Conservation (phyloP, 371 early-diverging fungal genomes). For the Scutellospora calospora region DNA sequence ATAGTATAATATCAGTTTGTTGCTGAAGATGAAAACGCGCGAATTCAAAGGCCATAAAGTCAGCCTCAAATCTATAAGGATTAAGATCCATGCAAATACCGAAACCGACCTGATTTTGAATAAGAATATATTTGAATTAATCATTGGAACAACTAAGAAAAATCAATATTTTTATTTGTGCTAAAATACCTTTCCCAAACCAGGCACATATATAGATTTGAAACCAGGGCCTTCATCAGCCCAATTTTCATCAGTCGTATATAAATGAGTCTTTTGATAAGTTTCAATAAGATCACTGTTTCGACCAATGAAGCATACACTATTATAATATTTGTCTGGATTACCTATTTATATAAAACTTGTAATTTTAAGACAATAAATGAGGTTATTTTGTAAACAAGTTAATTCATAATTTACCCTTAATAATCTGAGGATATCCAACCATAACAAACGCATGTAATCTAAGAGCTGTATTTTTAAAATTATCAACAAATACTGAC, state of each 20-base stretch:
- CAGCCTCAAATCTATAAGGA: constrained; percentile 73
- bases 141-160: not conserved
- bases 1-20: constrained; percentile 59
- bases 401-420: no score
- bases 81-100: constrained; percentile 90
- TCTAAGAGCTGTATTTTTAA: constrained; percentile 56
- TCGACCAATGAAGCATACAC: constrained; percentile 65
- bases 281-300: constrained; percentile 58
- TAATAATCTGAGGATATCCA: constrained; percentile 69
- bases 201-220: constrained; percentile 53
- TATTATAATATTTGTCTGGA: constrained; percentile 63
- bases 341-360: constrained; percentile 33
- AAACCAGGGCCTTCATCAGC: constrained; percentile 78
- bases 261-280: constrained; percentile 80
- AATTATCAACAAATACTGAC: not conserved
- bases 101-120: constrained; percentile 62
- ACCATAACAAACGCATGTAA: constrained; percentile 69
- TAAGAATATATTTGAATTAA: not conserved
- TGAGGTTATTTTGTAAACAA: no score
- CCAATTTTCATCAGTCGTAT: constrained; percentile 78
- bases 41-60: constrained; percentile 75
- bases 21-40: constrained; percentile 65
- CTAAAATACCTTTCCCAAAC: constrained; percentile 58
- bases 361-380: no score
- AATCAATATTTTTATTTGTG: not conserved